Conservation (phyloP, 75 land plant genomes). For the Sequoia sempervirens region DNA sequence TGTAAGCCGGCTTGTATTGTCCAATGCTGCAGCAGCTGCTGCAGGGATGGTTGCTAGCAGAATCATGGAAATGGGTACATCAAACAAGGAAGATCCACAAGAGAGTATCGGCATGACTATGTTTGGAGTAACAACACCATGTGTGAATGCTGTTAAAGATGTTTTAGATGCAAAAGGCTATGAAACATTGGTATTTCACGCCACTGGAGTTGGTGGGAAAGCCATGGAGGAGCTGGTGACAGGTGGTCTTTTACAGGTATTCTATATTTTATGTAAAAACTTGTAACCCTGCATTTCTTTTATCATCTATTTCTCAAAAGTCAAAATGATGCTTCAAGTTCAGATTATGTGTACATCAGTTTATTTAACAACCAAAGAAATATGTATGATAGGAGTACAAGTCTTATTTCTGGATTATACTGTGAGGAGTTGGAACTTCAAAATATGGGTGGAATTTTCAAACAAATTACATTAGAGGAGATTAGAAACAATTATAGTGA, state of each 20-base stretch:
- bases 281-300: background rate
- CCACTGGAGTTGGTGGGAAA: constrained; percentile 93
- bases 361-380: background rate
- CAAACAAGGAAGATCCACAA: constrained; percentile 9
- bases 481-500: background rate
- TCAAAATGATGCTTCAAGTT: background rate
- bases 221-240: constrained; percentile 88
- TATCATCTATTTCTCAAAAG: background rate
- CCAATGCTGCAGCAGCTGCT: constrained; percentile 85
- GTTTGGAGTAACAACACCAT: constrained; percentile 99
- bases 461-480: background rate
- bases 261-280: background rate
- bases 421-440: background rate
- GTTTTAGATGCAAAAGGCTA: constrained; percentile 69
- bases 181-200: constrained; percentile 93
- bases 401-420: background rate
- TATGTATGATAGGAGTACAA: background rate
- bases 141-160: constrained; percentile 74
- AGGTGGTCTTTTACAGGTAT: constrained; percentile 81
- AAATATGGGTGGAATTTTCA: background rate
- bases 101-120: constrained; percentile 81
- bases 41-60: constrained; percentile 78
- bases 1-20: constrained; percentile 63
- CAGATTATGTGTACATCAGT: background rate
- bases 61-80: constrained; percentile 1